These are phyloP conservation scores for Vaccinium corymbosum DNA, from an alignment of 148 eudicot species.

Conservation along the genomic window DNA sequence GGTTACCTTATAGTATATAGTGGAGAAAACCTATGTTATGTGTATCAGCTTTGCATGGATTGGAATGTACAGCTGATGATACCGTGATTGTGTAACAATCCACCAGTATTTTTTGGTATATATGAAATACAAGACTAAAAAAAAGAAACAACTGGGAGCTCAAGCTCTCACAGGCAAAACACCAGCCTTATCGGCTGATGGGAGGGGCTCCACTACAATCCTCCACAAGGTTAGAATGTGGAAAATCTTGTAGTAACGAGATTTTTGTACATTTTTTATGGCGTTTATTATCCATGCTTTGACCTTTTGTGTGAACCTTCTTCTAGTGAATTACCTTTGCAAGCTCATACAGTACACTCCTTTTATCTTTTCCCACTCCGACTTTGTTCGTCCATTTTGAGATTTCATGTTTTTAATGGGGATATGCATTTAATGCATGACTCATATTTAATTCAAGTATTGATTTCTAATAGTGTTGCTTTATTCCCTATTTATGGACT, in stretches of 20 bases:
- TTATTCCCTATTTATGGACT: background rate
- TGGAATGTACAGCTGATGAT: slow-evolving; percentile 2
- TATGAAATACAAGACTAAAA: background rate
- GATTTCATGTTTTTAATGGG: background rate
- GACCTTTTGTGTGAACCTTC: background rate
- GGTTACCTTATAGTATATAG: background rate
- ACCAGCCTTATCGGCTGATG: background rate
- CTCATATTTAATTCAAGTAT: background rate
- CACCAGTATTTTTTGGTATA: background rate
- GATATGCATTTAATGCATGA: background rate
- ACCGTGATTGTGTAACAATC: slow-evolving; percentile 1
- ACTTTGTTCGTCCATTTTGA: background rate
- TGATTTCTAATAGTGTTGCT: background rate
- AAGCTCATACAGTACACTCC: background rate
- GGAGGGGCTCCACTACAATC: background rate
- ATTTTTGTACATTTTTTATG: background rate
- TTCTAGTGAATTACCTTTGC: background rate
- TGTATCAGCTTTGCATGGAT: background rate
- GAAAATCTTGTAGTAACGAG: background rate
- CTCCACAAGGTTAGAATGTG: background rate
- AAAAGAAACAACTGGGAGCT: background rate
- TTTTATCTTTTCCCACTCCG: background rate
- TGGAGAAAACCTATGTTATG: background rate
- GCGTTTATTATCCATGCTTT: background rate
- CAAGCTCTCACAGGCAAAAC: background rate